Percentiles rank a stretch among this genome's conserved stretches.
phyloP scores from a whole-genome alignment of 176 grass and related monocot genomes.

The Avena atlantica region DNA sequence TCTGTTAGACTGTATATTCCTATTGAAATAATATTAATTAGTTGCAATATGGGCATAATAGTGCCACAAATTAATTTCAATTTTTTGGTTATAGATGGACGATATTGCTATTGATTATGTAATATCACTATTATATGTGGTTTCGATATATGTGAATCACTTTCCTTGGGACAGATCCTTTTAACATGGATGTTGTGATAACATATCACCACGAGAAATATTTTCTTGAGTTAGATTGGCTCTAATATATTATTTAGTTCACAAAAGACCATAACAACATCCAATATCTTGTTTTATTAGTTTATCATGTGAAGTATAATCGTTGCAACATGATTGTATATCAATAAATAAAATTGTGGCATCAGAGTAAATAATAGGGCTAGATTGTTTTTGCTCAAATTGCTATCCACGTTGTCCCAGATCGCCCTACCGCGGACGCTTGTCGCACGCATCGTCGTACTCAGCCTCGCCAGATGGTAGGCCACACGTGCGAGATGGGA shows the following conservation, averaged over 20 bases:
- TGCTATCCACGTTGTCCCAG: too few species aligned
- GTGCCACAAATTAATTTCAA: background rate
- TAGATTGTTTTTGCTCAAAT: too few species aligned
- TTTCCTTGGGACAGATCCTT: background rate
- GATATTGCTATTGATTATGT: background rate
- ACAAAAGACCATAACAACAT: background rate
- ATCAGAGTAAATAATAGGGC: too few species aligned
- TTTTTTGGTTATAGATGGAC: background rate
- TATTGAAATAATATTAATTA: background rate
- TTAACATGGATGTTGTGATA: background rate
- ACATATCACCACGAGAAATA: background rate
- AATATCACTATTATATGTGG: background rate
- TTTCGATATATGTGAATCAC: background rate
- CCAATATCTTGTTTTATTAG: background rate
- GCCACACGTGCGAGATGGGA: too few species aligned
- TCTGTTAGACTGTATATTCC: background rate
- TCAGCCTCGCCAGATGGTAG: too few species aligned
- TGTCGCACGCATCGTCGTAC: too few species aligned
- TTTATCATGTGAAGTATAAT: background rate
- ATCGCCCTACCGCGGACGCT: too few species aligned
- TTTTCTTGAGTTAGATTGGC: background rate
- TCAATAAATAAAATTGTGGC: background rate
- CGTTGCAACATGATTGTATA: background rate
- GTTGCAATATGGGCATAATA: background rate
- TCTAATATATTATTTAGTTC: background rate